Base-by-base conservation (phyloP, 306 rosid genomes). In the Urtica urens region DNA sequence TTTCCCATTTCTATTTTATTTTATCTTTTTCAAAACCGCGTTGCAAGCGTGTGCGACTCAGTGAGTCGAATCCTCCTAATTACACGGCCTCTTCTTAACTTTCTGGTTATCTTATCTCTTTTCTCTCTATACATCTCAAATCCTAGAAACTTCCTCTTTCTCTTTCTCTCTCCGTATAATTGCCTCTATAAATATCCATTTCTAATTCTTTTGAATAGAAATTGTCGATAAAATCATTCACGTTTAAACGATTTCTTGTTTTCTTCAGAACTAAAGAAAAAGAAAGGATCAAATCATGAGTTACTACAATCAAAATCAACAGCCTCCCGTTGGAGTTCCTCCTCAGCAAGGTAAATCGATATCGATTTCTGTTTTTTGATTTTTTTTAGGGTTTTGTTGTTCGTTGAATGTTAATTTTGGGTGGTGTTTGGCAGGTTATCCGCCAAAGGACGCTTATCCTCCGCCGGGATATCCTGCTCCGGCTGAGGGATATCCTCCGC, bases 301-400 rank as follows among this genome's bases (percentile, higher is more conserved):
- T 58, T 75, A 87, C 66, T 87, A 80, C 87, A 63, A 67, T 15
- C 93, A 86, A 55, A n/a, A n/a, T n/a, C 85, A 82, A 31, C 94
- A 71, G 46, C 94, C 94, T 2, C 96, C 94, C 0, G 77, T 86
- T 2, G 96, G 94, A 2, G 94, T 70, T 49, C 96, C 94, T 50
- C 96, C 96, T 12, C 66, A 79, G 0, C 96, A 86, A 66, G 96
- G 96, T 82, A 26, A 18, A 38, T 44, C 21, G 20, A 34, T 56
- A 41, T 53, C 15, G n/a, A 35, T 21, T 19, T 33, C n/a, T 20
- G n/a, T 11, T 17, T 25, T 47, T 48, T 13, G 27, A 2, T 38
- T 19, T 23, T 11, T 25, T 6, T 52, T 34, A 29, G n/a, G 43
- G 49, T 15, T 8, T 22, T 38, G 49, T 41, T 25, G 13, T 26